phyloP scores from a whole-genome alignment of 495 filamentous ascomycete species.

The Penicillium robsamsonii region DNA sequence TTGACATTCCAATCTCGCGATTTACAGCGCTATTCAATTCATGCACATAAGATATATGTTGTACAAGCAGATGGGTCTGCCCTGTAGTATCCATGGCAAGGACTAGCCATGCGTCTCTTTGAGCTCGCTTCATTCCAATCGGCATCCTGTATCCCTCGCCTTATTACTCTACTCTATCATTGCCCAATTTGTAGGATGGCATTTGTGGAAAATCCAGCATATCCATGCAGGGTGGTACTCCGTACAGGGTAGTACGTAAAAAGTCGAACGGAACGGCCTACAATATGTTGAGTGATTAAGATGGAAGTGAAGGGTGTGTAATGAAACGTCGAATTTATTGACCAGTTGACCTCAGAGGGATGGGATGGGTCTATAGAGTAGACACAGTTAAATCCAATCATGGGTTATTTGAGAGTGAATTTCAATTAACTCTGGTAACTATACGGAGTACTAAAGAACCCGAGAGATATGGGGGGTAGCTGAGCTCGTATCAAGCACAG shows the following conservation, averaged over 20 bases:
- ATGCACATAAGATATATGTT: neutral
- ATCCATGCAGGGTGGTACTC: neutral
- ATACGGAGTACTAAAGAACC: neutral
- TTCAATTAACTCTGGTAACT: neutral
- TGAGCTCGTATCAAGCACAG: neutral
- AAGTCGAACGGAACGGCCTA: neutral
- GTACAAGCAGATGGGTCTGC: neutral
- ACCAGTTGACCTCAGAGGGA: too few species aligned
- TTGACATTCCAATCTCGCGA: neutral
- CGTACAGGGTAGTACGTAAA: neutral
- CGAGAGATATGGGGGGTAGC: neutral
- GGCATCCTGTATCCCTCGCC: neutral
- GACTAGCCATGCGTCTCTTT: neutral
- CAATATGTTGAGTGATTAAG: too few species aligned
- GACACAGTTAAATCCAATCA: neutral
- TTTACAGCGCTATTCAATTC: constrained; percentile 1
- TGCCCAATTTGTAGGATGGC: neutral
- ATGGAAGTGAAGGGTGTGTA: too few species aligned
- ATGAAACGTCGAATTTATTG: too few species aligned
- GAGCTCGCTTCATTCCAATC: neutral
- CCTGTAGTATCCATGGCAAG: neutral
- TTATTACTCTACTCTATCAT: neutral
- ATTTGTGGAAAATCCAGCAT: neutral
- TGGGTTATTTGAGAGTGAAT: neutral
- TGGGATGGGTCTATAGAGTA: too few species aligned